These are phyloP conservation scores for Pseudogymnoascus destructans DNA, from an alignment of 2,329 filamentous ascomycete genomes.

Conservation along the genomic window DNA sequence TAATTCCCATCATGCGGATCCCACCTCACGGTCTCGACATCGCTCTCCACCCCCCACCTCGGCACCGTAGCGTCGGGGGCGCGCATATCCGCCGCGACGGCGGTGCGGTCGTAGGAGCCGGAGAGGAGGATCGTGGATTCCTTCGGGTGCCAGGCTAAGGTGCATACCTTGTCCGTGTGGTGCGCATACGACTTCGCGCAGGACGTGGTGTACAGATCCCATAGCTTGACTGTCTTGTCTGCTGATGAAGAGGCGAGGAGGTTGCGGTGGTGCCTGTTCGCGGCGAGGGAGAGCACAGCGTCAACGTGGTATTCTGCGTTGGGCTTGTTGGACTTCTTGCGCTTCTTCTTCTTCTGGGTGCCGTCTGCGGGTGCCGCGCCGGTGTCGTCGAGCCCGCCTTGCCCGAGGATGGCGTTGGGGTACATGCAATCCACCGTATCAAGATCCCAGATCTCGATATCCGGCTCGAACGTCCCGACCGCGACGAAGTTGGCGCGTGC, in stretches of 20 bases:
- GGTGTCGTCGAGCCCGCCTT: slow-evolving; percentile 40
- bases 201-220: slow-evolving; percentile 84
- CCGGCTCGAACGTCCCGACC: slow-evolving; percentile 91
- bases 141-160: slow-evolving; percentile 79
- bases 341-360: slow-evolving; percentile 69
- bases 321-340: slow-evolving; percentile 76
- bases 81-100: slow-evolving; percentile 93
- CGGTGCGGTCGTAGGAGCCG: slow-evolving; percentile 87
- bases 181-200: slow-evolving; percentile 93
- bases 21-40: slow-evolving; percentile 88
- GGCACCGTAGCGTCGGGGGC: slow-evolving; percentile 71
- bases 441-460: slow-evolving; percentile 97
- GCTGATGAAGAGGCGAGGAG: slow-evolving; percentile 89
- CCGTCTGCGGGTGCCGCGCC: slow-evolving; percentile 37
- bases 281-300: slow-evolving; percentile 77
- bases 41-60: slow-evolving; percentile 87
- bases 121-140: slow-evolving; percentile 82
- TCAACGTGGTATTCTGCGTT: slow-evolving; percentile 93
- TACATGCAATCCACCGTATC: slow-evolving; percentile 97
- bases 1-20: slow-evolving; percentile 84
- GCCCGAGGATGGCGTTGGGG: slow-evolving; percentile 86
- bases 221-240: slow-evolving; percentile 94
- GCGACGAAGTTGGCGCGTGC: slow-evolving; percentile 81
- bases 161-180: slow-evolving; percentile 97
- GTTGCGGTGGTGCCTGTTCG: slow-evolving; percentile 88